A percentile compares a stretch with the other conserved stretches of the same genome.
Evolutionary conservation across 2,329 filamentous ascomycete species (phyloP).

Genomic region (Diaporthe sp.): DNA sequence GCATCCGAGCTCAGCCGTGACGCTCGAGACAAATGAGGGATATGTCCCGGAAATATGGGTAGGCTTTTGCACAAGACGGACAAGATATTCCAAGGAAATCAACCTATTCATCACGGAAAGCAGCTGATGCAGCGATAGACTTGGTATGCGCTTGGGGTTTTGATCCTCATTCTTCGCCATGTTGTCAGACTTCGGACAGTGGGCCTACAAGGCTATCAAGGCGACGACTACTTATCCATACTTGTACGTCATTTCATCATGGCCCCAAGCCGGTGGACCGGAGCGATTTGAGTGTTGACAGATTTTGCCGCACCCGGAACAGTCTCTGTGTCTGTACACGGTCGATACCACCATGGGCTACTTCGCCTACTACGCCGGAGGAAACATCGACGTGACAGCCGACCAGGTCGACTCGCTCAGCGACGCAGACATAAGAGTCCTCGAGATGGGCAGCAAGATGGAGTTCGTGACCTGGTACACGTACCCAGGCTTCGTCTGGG

Average conservation of each 20-base stretch:
- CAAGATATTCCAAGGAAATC: no score
- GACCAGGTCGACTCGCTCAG: slow-evolving; percentile 5
- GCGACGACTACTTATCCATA: slow-evolving; percentile 10
- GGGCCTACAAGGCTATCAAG: background rate
- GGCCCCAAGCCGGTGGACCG: background rate
- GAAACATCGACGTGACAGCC: slow-evolving; percentile 16
- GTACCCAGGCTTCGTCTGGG: slow-evolving; percentile 2
- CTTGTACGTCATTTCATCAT: background rate
- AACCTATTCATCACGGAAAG: no score
- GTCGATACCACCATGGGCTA: slow-evolving; percentile 23
- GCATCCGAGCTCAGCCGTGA: slow-evolving; percentile 7
- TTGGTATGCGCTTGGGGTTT: slow-evolving; percentile 1
- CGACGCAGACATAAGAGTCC: slow-evolving; percentile 5
- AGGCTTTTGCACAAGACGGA: background rate
- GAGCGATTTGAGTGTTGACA: background rate
- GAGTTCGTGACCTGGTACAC: slow-evolving; percentile 33
- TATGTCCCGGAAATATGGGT: slow-evolving; percentile 16
- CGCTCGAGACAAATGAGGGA: background rate
- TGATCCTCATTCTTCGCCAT: slow-evolving; percentile 12
- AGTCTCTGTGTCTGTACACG: background rate
- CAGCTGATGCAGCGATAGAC: background rate
- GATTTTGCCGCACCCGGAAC: background rate
- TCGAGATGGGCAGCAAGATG: slow-evolving; percentile 31
- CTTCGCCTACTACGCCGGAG: slow-evolving; percentile 16
- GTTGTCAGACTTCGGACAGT: slow-evolving; percentile 12